Evolutionary conservation across 345 rosid genomes (phyloP).

Genomic region (Gossypium longicalyx): DNA sequence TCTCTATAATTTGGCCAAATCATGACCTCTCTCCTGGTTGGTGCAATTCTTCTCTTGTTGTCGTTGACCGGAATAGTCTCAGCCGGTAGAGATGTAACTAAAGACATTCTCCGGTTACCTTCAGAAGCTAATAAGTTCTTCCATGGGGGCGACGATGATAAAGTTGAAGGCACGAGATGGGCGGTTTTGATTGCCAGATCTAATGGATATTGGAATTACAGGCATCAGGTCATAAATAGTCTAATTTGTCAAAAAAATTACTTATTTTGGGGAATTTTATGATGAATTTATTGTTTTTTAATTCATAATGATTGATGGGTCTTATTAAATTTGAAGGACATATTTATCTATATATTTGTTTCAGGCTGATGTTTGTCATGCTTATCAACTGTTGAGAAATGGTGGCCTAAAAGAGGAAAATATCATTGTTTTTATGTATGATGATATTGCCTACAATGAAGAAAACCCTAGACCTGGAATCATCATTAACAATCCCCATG

Average conservation of each 20-base stretch:
- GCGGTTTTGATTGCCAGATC: slow-evolving; percentile 96
- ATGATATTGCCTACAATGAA: slow-evolving; percentile 69
- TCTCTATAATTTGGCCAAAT: neutral
- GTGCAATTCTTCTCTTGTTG: slow-evolving; percentile 31
- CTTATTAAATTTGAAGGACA: neutral
- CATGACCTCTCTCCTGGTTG: slow-evolving; percentile 32
- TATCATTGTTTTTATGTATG: slow-evolving; percentile 88
- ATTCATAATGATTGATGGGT: neutral
- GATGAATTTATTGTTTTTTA: slow-evolving; percentile 1
- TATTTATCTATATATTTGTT: neutral
- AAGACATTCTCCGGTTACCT: slow-evolving; percentile 50
- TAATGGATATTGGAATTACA: slow-evolving; percentile 86
- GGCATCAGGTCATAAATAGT: slow-evolving; percentile 63
- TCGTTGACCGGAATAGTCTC: slow-evolving; percentile 27
- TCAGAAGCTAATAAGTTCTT: slow-evolving; percentile 63
- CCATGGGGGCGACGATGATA: slow-evolving; percentile 32
- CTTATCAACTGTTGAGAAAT: slow-evolving; percentile 85
- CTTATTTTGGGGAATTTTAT: slow-evolving; percentile 4
- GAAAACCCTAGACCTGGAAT: slow-evolving; percentile 90
- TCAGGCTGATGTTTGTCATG: slow-evolving; percentile 90
- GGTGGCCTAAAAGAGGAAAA: slow-evolving; percentile 95
- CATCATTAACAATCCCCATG: slow-evolving; percentile 76
- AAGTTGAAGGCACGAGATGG: slow-evolving; percentile 75
- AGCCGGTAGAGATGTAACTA: slow-evolving; percentile 33
- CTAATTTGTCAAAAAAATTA: neutral